phyloP scores from a whole-genome alignment of 2,329 filamentous ascomycete genomes.

The Fusarium sp. region DNA sequence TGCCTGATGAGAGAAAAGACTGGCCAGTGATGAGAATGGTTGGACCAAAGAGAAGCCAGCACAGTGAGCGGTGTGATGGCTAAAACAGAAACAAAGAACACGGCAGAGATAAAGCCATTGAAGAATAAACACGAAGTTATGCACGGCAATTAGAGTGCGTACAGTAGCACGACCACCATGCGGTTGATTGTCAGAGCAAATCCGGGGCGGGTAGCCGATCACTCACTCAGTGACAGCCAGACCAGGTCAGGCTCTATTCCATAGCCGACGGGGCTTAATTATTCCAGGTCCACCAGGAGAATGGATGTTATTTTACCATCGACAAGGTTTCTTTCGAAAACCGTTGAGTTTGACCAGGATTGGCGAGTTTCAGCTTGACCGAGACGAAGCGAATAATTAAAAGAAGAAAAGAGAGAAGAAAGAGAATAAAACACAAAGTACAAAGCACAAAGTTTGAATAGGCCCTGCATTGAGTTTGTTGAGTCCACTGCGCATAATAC shows the following conservation, averaged over 20 bases:
- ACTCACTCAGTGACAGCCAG: conserved; percentile 23
- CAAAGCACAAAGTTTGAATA: background rate
- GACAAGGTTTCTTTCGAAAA: background rate
- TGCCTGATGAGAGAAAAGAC: background rate
- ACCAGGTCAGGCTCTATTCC: conserved; percentile 2
- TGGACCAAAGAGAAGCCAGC: conserved; percentile 2
- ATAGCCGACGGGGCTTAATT: conserved; percentile 4
- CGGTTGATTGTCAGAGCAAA: conserved; percentile 29
- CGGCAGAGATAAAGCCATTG: background rate
- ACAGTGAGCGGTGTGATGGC: conserved; percentile 27
- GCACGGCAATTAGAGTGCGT: conserved; percentile 37
- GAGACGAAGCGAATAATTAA: conserved; percentile 8
- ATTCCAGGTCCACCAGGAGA: background rate
- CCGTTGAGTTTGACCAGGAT: conserved; percentile 23
- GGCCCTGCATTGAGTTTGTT: background rate
- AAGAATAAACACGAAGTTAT: conserved; percentile 25
- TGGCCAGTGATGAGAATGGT: background rate
- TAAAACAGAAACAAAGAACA: conserved; percentile 7
- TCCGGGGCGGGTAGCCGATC: conserved; percentile 46
- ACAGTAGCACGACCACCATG: conserved; percentile 23
- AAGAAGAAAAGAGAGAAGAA: conserved; percentile 1
- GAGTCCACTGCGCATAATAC: background rate
- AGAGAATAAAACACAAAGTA: background rate
- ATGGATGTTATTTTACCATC: background rate
- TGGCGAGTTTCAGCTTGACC: conserved; percentile 30